Evolutionary conservation across 164 flowering plant genomes (phyloP).

Genomic region (Dillenia suffruticosa): DNA sequence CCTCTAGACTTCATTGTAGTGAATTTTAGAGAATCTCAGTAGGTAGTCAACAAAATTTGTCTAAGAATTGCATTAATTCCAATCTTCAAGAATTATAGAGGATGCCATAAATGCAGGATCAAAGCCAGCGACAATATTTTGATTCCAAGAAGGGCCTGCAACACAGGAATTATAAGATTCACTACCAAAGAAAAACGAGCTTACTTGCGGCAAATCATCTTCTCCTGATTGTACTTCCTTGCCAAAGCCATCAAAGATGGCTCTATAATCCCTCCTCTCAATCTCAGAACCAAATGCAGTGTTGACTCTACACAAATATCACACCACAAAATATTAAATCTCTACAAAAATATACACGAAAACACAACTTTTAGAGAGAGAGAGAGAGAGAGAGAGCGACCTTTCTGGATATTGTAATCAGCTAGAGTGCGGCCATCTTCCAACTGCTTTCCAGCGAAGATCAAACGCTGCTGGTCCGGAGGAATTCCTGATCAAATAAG

Average conservation of each 20-base stretch:
- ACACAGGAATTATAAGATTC: no score
- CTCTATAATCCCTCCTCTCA: conserved; percentile 25
- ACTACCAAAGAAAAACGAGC: neutral
- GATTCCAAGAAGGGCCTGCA: no score
- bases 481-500: conserved; percentile 6
- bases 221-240: conserved; percentile 26
- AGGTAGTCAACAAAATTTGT: no score
- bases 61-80: no score
- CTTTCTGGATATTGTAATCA: conserved; percentile 23
- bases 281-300: conserved; percentile 22
- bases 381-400: neutral
- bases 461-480: conserved; percentile 16
- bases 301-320: conserved; percentile 13
- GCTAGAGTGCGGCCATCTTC: conserved; percentile 20
- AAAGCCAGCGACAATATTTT: no score
- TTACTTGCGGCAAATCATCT: conserved; percentile 28
- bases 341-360: neutral
- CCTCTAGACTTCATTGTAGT: no score
- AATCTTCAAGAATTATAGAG: no score
- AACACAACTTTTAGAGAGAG: neutral
- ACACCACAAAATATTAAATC: neutral
- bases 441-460: conserved; percentile 18
- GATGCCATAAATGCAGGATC: no score
- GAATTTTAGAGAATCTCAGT: no score
- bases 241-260: conserved; percentile 30